Evolutionary conservation across 129 eudicot genomes (phyloP).

Genomic region (Arctium lappa): DNA sequence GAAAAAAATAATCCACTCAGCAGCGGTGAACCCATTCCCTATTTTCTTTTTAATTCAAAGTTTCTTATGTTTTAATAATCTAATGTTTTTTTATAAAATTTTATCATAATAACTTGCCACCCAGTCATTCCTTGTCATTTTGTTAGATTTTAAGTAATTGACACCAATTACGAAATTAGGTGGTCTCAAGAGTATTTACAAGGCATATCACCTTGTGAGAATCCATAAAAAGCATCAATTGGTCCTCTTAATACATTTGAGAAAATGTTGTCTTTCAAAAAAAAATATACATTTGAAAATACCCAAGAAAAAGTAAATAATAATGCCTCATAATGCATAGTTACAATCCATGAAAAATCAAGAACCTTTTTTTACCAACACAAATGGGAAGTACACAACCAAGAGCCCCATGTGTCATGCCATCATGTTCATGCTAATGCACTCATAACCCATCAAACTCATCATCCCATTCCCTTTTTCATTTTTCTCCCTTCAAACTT

Average conservation of each 20-base stretch:
- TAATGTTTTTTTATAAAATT: no score
- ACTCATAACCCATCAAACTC: constrained; percentile 27
- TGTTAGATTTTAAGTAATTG: neutral
- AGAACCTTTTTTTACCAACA: constrained; percentile 8
- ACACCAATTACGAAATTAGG: neutral
- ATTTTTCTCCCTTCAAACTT: neutral
- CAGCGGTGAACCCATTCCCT: no score
- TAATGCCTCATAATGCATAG: neutral
- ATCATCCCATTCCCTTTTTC: constrained; percentile 23
- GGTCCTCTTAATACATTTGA: neutral
- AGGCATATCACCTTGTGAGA: neutral
- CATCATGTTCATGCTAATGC: constrained; percentile 20
- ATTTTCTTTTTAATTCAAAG: no score
- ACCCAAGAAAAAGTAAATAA: neutral
- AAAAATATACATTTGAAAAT: neutral
- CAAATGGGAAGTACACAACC: constrained; percentile 16
- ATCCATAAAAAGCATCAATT: neutral
- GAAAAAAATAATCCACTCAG: no score
- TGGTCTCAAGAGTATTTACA: no score
- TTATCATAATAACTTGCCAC: no score
- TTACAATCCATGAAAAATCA: neutral
- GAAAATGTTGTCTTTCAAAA: neutral
- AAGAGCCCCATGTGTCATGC: constrained; percentile 29
- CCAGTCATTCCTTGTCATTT: no score
- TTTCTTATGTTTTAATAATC: no score